Base-by-base conservation (phyloP, 371 early-diverging fungal species). In the Mortierella sp. region DNA sequence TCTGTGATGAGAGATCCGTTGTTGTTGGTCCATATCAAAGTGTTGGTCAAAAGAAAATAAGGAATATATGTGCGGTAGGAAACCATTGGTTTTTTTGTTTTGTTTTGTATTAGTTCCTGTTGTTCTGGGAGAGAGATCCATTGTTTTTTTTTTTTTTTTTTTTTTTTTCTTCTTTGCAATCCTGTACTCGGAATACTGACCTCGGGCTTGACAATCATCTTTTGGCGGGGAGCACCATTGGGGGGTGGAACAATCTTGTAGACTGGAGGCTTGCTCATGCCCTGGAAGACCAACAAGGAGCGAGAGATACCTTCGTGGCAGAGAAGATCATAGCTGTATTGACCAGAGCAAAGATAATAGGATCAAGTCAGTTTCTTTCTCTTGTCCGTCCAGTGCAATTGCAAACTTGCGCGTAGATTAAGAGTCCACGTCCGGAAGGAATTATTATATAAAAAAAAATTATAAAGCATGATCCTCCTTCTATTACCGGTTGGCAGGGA, bases 401-500 rank as follows among this genome's bases (percentile, higher is more conserved):
- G 15, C 55, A 19, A n/a, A n/a, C n/a, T n/a, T n/a, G n/a, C n/a
- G n/a, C n/a, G n/a, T n/a, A n/a, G n/a, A n/a, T n/a, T n/a, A n/a
- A n/a, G n/a, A 37, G 37, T 9, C 37, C 37, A 37, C 37, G 9
- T 37, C 37, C 37, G 9, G 37, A 37, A n/a, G n/a, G n/a, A n/a
- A n/a, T n/a, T n/a, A n/a, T n/a, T n/a, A n/a, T n/a, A n/a, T n/a
- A n/a, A n/a, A n/a, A n/a, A n/a, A n/a, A n/a, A n/a, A n/a, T n/a
- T n/a, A n/a, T n/a, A n/a, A n/a, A 37, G 37, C 37, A 37, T 9
- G 37, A 37, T 37, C 37, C 37, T n/a, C n/a, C 37, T 5, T 37
- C 37, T 0, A 26, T 64, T 92, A 98, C 93, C 99, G 91, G 89
- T 99, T 99, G 71, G 99, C 99, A 58, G 99, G 98, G 72, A 99